Percentiles rank a stretch among this genome's conserved stretches.
Evolutionary conservation across 108 stramenopile genomes (phyloP).

Genomic region (Nitzschia palea): DNA sequence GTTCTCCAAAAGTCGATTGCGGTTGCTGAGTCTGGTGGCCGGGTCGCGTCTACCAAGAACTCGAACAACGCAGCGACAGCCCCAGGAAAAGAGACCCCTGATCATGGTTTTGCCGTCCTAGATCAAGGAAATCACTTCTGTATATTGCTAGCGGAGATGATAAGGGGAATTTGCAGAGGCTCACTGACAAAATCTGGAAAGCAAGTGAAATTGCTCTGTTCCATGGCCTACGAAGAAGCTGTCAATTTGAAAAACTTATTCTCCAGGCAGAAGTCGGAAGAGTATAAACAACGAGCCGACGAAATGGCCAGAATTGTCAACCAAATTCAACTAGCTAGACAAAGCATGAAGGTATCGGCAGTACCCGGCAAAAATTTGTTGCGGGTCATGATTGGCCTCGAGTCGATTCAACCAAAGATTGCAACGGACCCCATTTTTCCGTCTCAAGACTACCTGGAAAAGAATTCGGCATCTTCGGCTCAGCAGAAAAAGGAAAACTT

Average conservation of each 20-base stretch:
- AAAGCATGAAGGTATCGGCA: background rate
- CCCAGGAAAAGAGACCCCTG: background rate
- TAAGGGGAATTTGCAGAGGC: conserved; percentile 49
- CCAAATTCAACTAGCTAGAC: conserved; percentile 20
- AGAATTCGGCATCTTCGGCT: background rate
- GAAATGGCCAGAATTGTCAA: conserved; percentile 21
- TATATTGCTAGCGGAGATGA: conserved; percentile 66
- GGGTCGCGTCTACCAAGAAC: background rate
- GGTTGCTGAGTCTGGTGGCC: background rate
- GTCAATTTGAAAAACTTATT: conserved; percentile 40
- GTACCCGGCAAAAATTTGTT: conserved; percentile 34
- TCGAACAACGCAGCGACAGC: background rate
- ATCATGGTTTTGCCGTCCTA: conserved; percentile 53
- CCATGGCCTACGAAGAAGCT: conserved; percentile 35
- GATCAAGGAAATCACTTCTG: conserved; percentile 60
- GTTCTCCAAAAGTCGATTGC: conserved; percentile 31
- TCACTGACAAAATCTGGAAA: conserved; percentile 11
- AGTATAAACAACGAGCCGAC: background rate
- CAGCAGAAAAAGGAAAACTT: background rate
- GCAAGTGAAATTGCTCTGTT: conserved; percentile 25
- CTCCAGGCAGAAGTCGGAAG: background rate
- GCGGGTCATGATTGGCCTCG: conserved; percentile 29
- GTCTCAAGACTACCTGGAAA: conserved; percentile 1
- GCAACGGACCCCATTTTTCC: conserved; percentile 17
- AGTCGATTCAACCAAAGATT: conserved; percentile 6